Conservation (phyloP, 352 stramenopile species). For the Globisporangium emineosum region DNA sequence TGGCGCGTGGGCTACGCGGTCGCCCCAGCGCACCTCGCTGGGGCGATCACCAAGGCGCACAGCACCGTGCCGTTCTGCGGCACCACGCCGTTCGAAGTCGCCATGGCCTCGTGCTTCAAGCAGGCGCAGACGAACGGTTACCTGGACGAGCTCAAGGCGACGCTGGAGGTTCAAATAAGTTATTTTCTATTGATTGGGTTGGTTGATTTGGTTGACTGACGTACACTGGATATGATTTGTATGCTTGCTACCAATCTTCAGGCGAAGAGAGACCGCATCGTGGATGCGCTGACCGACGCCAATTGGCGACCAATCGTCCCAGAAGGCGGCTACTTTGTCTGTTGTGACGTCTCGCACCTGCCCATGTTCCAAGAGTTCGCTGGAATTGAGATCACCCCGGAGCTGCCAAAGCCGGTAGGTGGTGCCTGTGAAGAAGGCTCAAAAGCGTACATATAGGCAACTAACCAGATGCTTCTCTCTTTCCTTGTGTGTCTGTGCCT, state of each 20-base stretch:
- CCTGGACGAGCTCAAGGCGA: conserved; percentile 64
- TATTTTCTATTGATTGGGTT: conserved; percentile 9
- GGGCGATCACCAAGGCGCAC: conserved; percentile 74
- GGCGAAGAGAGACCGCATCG: conserved; percentile 86
- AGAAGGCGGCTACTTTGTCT: conserved; percentile 95
- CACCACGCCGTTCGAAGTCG: conserved; percentile 93
- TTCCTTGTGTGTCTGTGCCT: neutral
- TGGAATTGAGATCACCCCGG: conserved; percentile 41
- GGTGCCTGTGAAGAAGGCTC: too few relatives aligned
- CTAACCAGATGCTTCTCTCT: neutral
- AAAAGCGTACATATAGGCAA: neutral
- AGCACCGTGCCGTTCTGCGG: conserved; percentile 92
- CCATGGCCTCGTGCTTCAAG: conserved; percentile 85
- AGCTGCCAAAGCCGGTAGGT: conserved; percentile 59
- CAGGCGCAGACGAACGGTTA: conserved; percentile 88
- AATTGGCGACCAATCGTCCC: conserved; percentile 91
- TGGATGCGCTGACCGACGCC: conserved; percentile 66
- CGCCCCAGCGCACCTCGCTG: conserved; percentile 45
- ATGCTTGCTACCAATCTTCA: conserved; percentile 22
- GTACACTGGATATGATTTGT: neutral
- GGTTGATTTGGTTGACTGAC: neutral
- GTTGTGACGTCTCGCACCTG: conserved; percentile 72
- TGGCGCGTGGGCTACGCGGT: conserved; percentile 90
- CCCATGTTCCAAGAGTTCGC: conserved; percentile 74
- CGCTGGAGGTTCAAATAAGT: conserved; percentile 37